These are phyloP conservation scores for Ganoderma boninense DNA, from an alignment of 1,284 basidiomycete species.

Conservation along the genomic window DNA sequence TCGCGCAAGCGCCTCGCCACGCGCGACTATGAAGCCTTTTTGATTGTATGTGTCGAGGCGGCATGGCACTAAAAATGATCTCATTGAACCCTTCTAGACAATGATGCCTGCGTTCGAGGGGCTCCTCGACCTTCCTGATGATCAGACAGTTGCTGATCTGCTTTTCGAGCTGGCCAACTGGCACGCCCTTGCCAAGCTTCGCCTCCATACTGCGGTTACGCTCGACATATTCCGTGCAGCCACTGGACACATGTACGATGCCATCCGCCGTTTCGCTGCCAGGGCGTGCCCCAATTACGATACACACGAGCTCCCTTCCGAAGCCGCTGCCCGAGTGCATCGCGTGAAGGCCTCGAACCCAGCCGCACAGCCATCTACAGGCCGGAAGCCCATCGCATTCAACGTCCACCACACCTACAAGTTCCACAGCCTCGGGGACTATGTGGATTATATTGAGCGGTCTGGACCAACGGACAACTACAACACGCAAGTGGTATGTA, in stretches of 20 bases:
- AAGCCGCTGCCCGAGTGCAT: slow-evolving; percentile 28
- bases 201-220: slow-evolving; percentile 40
- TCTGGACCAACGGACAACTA: slow-evolving; percentile 46
- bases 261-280: slow-evolving; percentile 32
- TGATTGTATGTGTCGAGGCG: neutral
- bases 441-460: slow-evolving; percentile 36
- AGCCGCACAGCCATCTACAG: neutral
- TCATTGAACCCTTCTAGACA: neutral
- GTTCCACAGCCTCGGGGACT: slow-evolving; percentile 43
- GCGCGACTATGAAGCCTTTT: slow-evolving; percentile 16
- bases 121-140: neutral
- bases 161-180: slow-evolving; percentile 19
- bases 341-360: too few relatives aligned
- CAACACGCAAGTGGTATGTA: slow-evolving; percentile 7
- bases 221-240: slow-evolving; percentile 27
- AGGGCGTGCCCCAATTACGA: slow-evolving; percentile 28
- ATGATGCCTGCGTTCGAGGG: slow-evolving; percentile 3
- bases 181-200: slow-evolving; percentile 43
- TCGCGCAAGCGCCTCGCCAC: slow-evolving; percentile 40
- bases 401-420: slow-evolving; percentile 44
- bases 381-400: slow-evolving; percentile 5
- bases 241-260: slow-evolving; percentile 31
- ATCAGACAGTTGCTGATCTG: neutral
- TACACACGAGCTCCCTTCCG: slow-evolving; percentile 40
- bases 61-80: neutral